Conservation (phyloP, 352 stramenopile genomes). For the Globisporangium mamillatum region DNA sequence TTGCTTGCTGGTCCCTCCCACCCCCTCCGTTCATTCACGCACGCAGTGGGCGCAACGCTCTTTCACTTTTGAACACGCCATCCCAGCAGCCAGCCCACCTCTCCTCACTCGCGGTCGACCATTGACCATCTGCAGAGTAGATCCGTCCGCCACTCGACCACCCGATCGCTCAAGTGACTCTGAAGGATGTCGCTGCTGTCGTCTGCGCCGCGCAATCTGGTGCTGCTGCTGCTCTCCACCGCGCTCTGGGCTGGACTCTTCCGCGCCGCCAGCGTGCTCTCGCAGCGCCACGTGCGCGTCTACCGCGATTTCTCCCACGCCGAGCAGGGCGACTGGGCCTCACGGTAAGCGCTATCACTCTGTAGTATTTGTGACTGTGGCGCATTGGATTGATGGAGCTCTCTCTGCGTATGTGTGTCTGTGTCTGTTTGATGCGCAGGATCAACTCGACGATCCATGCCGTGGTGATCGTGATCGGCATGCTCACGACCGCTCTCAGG, state of each 20-base stretch:
- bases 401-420: constrained; percentile 3
- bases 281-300: constrained; percentile 46
- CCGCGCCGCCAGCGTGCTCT: constrained; percentile 45
- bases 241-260: constrained; percentile 64
- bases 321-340: constrained; percentile 81
- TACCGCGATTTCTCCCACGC: constrained; percentile 68
- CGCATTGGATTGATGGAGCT: not conserved
- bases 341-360: constrained; percentile 34
- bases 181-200: not conserved
- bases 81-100: not conserved
- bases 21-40: not conserved
- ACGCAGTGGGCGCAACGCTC: not conserved
- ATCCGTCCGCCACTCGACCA: not conserved
- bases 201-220: constrained; percentile 25
- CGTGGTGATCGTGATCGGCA: constrained; percentile 54
- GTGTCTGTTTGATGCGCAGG: constrained; percentile 23
- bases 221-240: constrained; percentile 51
- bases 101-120: not conserved
- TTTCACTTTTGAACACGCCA: not conserved
- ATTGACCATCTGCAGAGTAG: not conserved
- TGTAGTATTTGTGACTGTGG: not conserved
- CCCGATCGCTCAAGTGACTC: not conserved
- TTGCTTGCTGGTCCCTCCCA: not conserved
- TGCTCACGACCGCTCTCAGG: constrained; percentile 56
- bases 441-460: constrained; percentile 82